Base-by-base conservation (phyloP, 176 grass and related monocot genomes). In the Paspalum vaginatum region DNA sequence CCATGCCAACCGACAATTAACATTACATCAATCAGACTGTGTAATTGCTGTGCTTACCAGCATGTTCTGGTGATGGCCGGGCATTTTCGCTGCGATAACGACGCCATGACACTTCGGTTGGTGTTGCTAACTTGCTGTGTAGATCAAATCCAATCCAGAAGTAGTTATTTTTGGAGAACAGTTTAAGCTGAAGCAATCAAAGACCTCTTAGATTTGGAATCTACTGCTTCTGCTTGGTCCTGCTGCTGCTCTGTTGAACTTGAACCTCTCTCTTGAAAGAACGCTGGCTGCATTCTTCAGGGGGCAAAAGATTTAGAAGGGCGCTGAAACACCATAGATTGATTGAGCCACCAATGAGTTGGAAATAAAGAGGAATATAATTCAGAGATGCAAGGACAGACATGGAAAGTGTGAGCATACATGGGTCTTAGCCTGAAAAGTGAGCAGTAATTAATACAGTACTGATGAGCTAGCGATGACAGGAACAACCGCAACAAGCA, bases 71-170 rank as follows among this genome's bases (percentile, higher is more conserved):
- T 69, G 51, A 47, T 16, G 9, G 40, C 68, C 18, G 56, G 26
- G 32, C 15, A 48, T 80, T 85, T 67, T 55, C 42, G 1, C 77
- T n/a, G 85, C 42, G 49, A 82, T 77, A 62, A 68, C 22, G 56
- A 70, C 2, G 77, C 14, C 27, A 39, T 61, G 45, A 9, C 26
- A 78, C 48, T 24, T 42, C 27, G 21, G 5, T 21, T 44, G 32
- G 53, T 42, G 78, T 5, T 75, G 51, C 71, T 70, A 12, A 2
- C n/a, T 69, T 45, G 40, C 41, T 46, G 63, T 42, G 16, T 11
- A 59, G 45, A 25, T 13, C 42, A 66, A 62, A 53, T 32, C 24
- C 7, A 43, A 27, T 27, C 25, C 16, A 62, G 3, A 61, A 74
- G 65, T 44, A 20, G 57, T 32, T 73, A 20, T 18, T 53, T 53